phyloP scores from a whole-genome alignment of 352 stramenopile genomes.

The Globisporangium solare region DNA sequence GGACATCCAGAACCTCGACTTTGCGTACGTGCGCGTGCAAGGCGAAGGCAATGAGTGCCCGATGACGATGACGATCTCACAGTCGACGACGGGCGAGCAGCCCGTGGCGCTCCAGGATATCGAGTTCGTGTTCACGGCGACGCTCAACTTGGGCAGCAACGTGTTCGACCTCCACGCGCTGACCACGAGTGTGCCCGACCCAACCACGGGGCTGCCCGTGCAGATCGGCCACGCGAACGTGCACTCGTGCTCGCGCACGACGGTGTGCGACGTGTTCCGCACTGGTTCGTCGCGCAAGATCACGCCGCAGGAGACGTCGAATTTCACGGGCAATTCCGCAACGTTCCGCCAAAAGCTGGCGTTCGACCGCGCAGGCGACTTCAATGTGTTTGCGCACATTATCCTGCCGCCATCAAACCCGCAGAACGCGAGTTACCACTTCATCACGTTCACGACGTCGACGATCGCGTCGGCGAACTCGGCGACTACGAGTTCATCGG shows the following conservation, averaged over 20 bases:
- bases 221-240: conserved; percentile 75
- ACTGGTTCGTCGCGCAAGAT: conserved; percentile 64
- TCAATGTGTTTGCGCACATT: conserved; percentile 77
- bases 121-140: conserved; percentile 72
- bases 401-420: conserved; percentile 56
- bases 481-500: conserved; percentile 11
- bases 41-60: conserved; percentile 43
- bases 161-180: conserved; percentile 60
- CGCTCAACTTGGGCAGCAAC: conserved; percentile 66
- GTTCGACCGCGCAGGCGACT: conserved; percentile 41
- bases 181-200: conserved; percentile 49
- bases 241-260: conserved; percentile 63
- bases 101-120: conserved; percentile 30
- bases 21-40: conserved; percentile 54
- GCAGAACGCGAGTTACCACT: conserved; percentile 65
- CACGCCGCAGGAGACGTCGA: conserved; percentile 64
- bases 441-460: conserved; percentile 72
- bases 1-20: conserved; percentile 65
- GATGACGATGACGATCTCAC: conserved; percentile 43
- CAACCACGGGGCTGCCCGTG: conserved; percentile 44
- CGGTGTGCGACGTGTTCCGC: conserved; percentile 71
- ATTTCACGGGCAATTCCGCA: conserved; percentile 63
- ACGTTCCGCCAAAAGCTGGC: conserved; percentile 58
- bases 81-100: conserved; percentile 31
- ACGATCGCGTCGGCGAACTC: conserved; percentile 16